These are phyloP conservation scores for Ilex paraguariensis DNA, from an alignment of 305 asterid genomes.

Conservation along the genomic window DNA sequence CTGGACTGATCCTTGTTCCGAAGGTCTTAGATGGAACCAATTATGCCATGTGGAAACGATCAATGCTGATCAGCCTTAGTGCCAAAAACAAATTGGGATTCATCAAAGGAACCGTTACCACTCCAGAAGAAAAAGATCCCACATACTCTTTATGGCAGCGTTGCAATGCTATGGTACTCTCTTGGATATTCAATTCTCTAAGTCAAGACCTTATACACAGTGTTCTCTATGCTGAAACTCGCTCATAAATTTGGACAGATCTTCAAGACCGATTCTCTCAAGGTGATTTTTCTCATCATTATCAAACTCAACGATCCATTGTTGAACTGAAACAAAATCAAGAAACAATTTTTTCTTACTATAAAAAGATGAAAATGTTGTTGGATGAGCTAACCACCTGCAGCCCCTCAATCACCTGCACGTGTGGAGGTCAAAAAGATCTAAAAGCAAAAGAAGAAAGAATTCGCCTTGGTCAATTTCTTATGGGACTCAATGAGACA, in stretches of 20 bases:
- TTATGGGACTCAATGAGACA: not conserved
- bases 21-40: too few relatives aligned
- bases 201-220: too few relatives aligned
- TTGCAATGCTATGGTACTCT: not conserved
- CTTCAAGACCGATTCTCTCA: not conserved
- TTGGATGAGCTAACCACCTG: not conserved
- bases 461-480: not conserved
- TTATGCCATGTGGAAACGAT: too few relatives aligned
- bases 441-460: not conserved
- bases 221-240: too few relatives aligned
- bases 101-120: not conserved
- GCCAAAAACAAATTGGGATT: not conserved
- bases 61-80: not conserved
- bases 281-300: not conserved
- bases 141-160: not conserved
- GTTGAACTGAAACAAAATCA: not conserved
- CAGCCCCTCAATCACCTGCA: not conserved
- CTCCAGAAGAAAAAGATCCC: not conserved
- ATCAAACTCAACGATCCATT: too few relatives aligned
- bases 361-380: not conserved
- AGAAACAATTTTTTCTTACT: not conserved
- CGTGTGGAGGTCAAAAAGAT: not conserved
- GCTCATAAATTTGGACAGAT: not conserved
- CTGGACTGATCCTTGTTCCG: too few relatives aligned
- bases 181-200: too few relatives aligned